Conservation (phyloP, 1,139 yeast species). For the Blastobotrys indianensis region DNA sequence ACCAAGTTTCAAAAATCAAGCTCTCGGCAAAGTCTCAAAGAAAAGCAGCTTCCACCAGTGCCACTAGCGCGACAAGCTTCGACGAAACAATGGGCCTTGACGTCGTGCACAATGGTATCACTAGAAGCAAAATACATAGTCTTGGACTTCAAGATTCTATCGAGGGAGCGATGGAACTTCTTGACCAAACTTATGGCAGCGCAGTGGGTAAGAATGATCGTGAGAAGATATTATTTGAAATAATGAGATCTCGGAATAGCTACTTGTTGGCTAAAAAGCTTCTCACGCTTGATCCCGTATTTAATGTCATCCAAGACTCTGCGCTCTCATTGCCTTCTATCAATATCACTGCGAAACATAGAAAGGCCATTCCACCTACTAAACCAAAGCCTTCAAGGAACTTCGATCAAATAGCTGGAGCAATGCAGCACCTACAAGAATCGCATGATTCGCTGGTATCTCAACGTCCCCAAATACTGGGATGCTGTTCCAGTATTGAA, state of each 20-base stretch:
- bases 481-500: constrained; percentile 22
- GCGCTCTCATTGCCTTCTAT: constrained; percentile 43
- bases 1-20: constrained; percentile 13
- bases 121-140: constrained; percentile 22
- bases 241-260: constrained; percentile 21
- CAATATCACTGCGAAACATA: constrained; percentile 1
- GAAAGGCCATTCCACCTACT: neutral
- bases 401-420: constrained; percentile 4
- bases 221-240: constrained; percentile 21
- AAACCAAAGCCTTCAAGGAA: neutral
- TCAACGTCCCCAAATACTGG: constrained; percentile 5
- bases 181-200: constrained; percentile 10
- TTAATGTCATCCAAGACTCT: constrained; percentile 44
- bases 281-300: constrained; percentile 39
- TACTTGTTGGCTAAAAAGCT: constrained; percentile 23
- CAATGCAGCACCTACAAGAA: constrained; percentile 12
- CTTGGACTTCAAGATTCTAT: constrained; percentile 22
- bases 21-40: constrained; percentile 1
- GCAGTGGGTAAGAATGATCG: constrained; percentile 12
- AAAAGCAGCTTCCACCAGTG: neutral
- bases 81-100: constrained; percentile 16
- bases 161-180: constrained; percentile 20
- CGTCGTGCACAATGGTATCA: constrained; percentile 20
- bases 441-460: constrained; percentile 14
- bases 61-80: neutral